Evolutionary conservation across 1,284 basidiomycete genomes (phyloP).

Genomic region (Agroathelia rolfsii): DNA sequence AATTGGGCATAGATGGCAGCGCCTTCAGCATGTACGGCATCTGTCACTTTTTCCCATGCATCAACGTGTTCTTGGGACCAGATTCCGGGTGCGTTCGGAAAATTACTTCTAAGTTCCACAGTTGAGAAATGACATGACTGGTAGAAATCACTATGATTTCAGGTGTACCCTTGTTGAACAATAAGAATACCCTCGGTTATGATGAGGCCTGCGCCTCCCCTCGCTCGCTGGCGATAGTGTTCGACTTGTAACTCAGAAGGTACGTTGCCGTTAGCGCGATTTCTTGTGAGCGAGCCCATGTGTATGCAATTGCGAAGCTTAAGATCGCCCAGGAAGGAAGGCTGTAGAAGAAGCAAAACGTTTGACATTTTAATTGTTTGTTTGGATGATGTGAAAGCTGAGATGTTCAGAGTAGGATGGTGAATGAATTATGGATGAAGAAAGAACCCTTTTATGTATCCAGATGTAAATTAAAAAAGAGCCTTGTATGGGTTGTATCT

Average conservation of each 20-base stretch:
- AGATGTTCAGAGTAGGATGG: no score
- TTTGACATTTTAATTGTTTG: no score
- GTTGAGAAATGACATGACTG: no score
- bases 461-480: no score
- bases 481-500: no score
- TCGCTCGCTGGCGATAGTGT: conserved; percentile 18
- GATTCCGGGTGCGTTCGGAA: conserved; percentile 10
- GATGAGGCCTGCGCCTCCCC: conserved; percentile 20
- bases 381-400: no score
- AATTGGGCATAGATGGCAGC: conserved; percentile 7
- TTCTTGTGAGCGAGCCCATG: conserved; percentile 19
- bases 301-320: conserved; percentile 15
- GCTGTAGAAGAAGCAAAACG: no score
- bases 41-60: conserved; percentile 11
- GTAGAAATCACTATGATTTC: no score
- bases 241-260: not conserved
- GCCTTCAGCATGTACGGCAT: conserved; percentile 10
- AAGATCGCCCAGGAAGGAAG: not conserved
- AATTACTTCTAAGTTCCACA: no score
- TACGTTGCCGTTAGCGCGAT: conserved; percentile 14
- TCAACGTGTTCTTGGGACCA: conserved; percentile 10
- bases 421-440: no score
- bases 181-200: conserved; percentile 23
- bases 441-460: no score
- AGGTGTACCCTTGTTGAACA: conserved; percentile 16